Percentiles rank a stretch among this genome's conserved stretches.
These are phyloP conservation scores for Diaporthe velutina DNA, from an alignment of 2,329 filamentous ascomycete genomes.

Conservation along the genomic window DNA sequence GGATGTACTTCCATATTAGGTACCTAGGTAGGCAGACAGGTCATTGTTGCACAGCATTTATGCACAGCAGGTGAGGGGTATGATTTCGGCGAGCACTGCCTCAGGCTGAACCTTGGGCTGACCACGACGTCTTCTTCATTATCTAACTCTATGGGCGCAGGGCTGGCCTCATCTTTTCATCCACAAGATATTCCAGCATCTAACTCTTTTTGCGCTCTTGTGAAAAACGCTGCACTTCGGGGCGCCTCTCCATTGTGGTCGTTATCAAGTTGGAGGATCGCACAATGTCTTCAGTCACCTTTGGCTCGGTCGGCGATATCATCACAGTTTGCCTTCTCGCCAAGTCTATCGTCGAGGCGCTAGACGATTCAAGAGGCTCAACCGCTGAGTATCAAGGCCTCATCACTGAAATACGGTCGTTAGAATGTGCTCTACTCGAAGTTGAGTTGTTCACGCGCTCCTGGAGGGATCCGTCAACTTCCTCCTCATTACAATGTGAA, in stretches of 20 bases:
- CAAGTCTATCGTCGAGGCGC: not conserved
- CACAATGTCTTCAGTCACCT: not conserved
- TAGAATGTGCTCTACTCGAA: not conserved
- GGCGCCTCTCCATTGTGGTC: not conserved
- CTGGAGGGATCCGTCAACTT: not conserved
- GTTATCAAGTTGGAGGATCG: not conserved
- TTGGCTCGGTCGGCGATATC: not conserved
- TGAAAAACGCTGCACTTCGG: no score
- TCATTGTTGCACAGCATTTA: not conserved
- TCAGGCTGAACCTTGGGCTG: not conserved
- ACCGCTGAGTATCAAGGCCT: not conserved
- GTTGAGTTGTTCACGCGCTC: not conserved
- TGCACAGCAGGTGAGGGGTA: not conserved
- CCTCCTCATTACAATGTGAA: fast-evolving
- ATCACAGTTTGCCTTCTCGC: not conserved
- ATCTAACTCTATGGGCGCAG: no score
- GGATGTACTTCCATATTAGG: not conserved
- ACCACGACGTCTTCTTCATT: no score
- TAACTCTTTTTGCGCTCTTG: no score
- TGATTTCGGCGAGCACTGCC: not conserved
- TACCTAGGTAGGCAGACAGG: no score
- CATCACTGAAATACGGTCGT: not conserved
- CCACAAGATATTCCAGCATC: no score
- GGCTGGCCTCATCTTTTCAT: no score
- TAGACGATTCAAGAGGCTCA: not conserved